Conservation (phyloP, 441 rosid genomes). For the Lepidium campestre region DNA sequence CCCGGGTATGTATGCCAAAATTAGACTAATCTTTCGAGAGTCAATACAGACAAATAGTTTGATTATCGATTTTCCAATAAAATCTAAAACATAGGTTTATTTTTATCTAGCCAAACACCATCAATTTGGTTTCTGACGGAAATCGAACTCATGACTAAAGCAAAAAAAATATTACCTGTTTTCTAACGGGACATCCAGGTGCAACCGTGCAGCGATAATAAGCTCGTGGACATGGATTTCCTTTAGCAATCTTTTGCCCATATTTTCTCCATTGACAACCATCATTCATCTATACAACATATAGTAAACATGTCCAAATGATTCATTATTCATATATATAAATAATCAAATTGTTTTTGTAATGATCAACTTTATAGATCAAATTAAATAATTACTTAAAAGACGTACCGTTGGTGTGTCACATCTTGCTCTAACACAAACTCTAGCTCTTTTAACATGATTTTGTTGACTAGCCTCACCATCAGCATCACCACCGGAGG, state of each 20-base stretch:
- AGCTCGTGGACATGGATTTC: conserved; percentile 87
- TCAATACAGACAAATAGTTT: too few relatives aligned
- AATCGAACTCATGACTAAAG: too few relatives aligned
- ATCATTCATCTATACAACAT: conserved; percentile 60
- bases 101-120: too few relatives aligned
- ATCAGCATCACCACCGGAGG: conserved; percentile 28
- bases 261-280: conserved; percentile 97
- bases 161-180: conserved; percentile 75
- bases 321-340: background rate
- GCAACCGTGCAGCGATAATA: conserved; percentile 84
- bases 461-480: conserved; percentile 55
- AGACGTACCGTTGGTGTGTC: conserved; percentile 74
- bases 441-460: conserved; percentile 72
- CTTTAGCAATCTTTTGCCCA: conserved; percentile 88
- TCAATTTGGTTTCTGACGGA: too few relatives aligned
- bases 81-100: too few relatives aligned
- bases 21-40: too few relatives aligned
- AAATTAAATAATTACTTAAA: background rate
- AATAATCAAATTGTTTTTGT: background rate
- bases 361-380: background rate
- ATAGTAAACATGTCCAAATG: background rate
- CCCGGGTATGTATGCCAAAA: too few relatives aligned
- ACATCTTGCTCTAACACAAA: conserved; percentile 84
- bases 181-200: conserved; percentile 79
- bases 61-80: too few relatives aligned